A percentile compares a stretch with the other conserved stretches of the same genome.
These are phyloP conservation scores for Komagataella kurtzmanii DNA, from an alignment of 805 yeast genomes.

Conservation along the genomic window DNA sequence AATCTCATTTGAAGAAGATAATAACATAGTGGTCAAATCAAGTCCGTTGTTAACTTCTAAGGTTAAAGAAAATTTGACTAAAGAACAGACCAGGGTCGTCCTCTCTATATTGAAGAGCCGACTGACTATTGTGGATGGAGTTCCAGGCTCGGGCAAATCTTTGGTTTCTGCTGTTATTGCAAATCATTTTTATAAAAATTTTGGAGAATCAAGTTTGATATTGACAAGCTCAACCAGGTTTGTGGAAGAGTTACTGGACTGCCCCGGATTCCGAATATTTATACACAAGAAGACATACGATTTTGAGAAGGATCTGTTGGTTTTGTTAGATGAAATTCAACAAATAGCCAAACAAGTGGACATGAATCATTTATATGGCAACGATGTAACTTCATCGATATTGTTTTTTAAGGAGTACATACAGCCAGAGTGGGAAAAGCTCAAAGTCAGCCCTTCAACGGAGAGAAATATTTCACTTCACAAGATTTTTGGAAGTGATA, in stretches of 20 bases:
- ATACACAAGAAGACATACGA: background rate
- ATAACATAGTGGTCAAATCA: background rate
- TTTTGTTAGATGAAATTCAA: background rate
- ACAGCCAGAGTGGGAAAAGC: background rate
- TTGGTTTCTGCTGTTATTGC: slow-evolving; percentile 12
- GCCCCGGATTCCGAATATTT: background rate
- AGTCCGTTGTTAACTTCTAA: background rate
- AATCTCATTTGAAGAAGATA: too few relatives aligned
- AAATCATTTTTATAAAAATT: slow-evolving; percentile 9
- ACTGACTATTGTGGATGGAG: slow-evolving; percentile 9
- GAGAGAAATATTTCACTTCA: background rate
- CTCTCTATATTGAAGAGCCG: slow-evolving; percentile 10
- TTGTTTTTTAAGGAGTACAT: background rate
- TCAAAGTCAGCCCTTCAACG: background rate
- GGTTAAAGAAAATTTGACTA: background rate
- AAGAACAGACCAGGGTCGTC: slow-evolving; percentile 13
- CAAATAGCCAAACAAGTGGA: background rate
- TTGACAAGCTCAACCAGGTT: background rate
- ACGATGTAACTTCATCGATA: background rate
- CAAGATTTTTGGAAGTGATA: background rate
- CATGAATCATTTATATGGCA: background rate
- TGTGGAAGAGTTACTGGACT: background rate
- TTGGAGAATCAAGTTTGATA: slow-evolving; percentile 15
- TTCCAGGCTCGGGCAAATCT: slow-evolving; percentile 18
- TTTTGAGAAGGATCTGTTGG: background rate